Base-by-base conservation (phyloP, 139 green algal genomes). In the Chlorella ohadii region DNA sequence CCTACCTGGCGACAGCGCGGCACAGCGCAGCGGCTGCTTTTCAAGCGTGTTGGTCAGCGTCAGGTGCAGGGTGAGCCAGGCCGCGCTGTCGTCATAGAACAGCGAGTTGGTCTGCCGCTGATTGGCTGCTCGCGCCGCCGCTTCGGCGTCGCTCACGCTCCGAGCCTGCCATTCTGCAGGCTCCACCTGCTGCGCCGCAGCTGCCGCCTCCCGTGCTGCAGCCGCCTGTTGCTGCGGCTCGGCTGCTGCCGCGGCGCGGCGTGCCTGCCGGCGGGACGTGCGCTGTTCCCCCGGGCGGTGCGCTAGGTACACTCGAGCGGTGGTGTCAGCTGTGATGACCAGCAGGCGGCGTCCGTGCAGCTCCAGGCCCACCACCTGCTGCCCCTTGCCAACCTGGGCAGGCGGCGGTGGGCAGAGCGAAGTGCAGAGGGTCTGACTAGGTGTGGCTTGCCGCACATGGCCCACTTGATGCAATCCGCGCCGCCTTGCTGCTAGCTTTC, bases 301-400 rank as follows among this genome's bases (percentile, higher is more conserved):
- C 63, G 94, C 56, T 20, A 94, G 88, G 57, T 87, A 93, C 81
- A 95, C 39, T 3, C 92, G 88, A 12, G 98, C 84, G 6, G 82
- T 73, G 11, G 88, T 87, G 90, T 98, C 95, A 5, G 85, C 82
- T 85, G 93, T 96, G 78, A 89, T 94, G 38, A 87, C 87, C 36
- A 98, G 87, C 79, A 98, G 86, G 57, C 90, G 88, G 33, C 51
- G 87, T 23, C 95, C 94, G 84, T 91, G 93, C 23, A 97, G 83
- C 28, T 41, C 55, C 76, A 98, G 84, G 1, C 82, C 70, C 36
- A 86, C 76, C 11, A 98, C 85, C 9, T 88, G 86, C 0, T 88
- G 83, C 0, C 86, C 88, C 23, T 88, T 59, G 51, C 12, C 87
- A 34, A 93, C 66, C 90, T 92, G 81, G 66, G 23, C 28, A 79